Evolutionary conservation across 805 yeast species (phyloP), one percentile per base, ranked within the genome.

Genomic region (Wickerhamiella kazuoi): DNA sequence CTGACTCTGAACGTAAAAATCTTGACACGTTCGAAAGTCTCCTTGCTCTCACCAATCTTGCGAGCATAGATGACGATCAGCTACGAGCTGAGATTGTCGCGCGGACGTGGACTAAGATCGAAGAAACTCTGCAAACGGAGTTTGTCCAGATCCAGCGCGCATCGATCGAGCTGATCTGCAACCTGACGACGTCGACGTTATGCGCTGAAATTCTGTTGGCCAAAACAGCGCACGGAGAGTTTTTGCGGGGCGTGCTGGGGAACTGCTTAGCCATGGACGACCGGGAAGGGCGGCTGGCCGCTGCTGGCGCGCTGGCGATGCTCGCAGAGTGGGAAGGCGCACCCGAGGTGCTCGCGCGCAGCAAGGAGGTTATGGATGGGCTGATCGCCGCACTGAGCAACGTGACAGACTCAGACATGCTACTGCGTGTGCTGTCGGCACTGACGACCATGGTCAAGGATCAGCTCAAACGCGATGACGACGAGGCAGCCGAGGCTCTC

Each of bases 21-120:
- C 53, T 63, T 21, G 67, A 62, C 37, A 63, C 67, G 17, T 69
- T 67, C 46, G 78, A 74, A 48, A 60, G 75, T 0, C 56, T 80
- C 30, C 51, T 76, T 18, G 81, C 86, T 0, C 61, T 79, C 21
- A 79, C 87, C 1, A 80, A 79, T 53, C 46, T 77, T 6, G 69
- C 82, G 0, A 65, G 81, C 0, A 43, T 64, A 2, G 61, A 60
- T 33, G 61, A 61, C 9, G 60, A 63, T 3, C 55, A 54, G 13
- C 55, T 63, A 28, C 63, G 65, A 8, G 57, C 66, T 21, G 60
- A 54, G 11, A 57, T 65, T 4, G 53, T 57, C 34, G 54, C 60
- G 3, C 53, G 60, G 5, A 59, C 64, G 36, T 72, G 75, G 68
- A 48, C 62, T 1, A 62, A 61, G 21, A 61, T 76, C 13, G 71